These are phyloP conservation scores for Cystobasidium pallidum DNA, from an alignment of 1,284 basidiomycete genomes.

Conservation along the genomic window DNA sequence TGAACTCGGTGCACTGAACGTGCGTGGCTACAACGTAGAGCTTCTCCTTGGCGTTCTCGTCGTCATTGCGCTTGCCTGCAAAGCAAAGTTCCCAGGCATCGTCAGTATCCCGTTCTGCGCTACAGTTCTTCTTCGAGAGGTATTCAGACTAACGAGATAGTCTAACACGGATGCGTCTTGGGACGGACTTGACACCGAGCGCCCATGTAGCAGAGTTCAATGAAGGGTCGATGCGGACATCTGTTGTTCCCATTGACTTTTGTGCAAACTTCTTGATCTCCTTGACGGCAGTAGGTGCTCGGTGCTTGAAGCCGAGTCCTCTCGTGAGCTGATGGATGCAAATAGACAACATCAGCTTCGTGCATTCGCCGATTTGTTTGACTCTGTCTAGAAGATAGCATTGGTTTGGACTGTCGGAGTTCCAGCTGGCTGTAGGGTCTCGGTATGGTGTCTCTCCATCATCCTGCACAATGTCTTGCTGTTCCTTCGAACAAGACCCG, in stretches of 20 bases:
- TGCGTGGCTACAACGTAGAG: constrained; percentile 87
- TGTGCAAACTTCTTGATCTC: constrained; percentile 84
- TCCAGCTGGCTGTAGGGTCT: constrained; percentile 1
- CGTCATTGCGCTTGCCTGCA: constrained; percentile 84
- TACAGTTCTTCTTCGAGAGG: constrained; percentile 4
- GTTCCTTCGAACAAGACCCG: no score
- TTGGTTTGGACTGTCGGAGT: neutral
- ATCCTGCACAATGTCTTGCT: no score
- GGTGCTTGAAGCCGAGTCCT: constrained; percentile 56
- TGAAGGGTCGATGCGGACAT: constrained; percentile 88
- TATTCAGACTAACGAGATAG: constrained; percentile 74
- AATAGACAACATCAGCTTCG: neutral
- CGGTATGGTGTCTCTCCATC: no score
- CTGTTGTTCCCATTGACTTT: constrained; percentile 89
- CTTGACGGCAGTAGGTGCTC: constrained; percentile 88
- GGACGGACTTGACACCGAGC: constrained; percentile 84
- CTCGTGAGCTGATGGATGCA: constrained; percentile 65
- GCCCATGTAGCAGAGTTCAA: constrained; percentile 93
- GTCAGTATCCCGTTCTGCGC: constrained; percentile 6
- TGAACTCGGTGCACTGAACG: constrained; percentile 73
- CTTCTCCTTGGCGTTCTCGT: constrained; percentile 96
- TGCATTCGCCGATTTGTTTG: no score
- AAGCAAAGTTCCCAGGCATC: neutral
- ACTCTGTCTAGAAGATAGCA: neutral
- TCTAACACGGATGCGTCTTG: constrained; percentile 83